Conservation (phyloP, 495 filamentous ascomycete genomes). For the Penicillium crystallinum region DNA sequence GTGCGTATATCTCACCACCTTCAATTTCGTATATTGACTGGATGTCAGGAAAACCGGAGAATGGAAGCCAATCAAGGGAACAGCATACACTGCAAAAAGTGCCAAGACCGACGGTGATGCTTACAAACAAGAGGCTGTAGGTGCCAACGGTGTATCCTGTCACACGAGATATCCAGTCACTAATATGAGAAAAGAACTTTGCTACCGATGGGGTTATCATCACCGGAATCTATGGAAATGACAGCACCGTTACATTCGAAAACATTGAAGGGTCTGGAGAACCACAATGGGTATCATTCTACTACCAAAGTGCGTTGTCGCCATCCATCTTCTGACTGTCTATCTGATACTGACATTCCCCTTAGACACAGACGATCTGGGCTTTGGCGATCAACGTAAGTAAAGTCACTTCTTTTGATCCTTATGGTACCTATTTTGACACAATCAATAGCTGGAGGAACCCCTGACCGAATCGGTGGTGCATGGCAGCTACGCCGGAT, state of each 20-base stretch:
- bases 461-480: conserved; percentile 21
- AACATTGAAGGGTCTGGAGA: conserved; percentile 44
- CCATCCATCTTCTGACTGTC: not conserved
- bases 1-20: not conserved
- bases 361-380: conserved; percentile 24
- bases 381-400: conserved; percentile 26
- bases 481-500: conserved; percentile 25
- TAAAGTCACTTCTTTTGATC: not conserved
- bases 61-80: conserved; percentile 37
- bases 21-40: not conserved
- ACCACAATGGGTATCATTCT: conserved; percentile 52
- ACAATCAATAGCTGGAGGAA: conserved; percentile 17
- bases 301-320: conserved; percentile 32
- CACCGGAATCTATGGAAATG: conserved; percentile 47
- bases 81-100: conserved; percentile 33
- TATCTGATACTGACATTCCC: not conserved
- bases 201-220: conserved; percentile 37
- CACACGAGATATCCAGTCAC: not conserved
- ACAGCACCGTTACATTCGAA: conserved; percentile 46
- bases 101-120: conserved; percentile 37
- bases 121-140: conserved; percentile 41
- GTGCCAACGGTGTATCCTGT: conserved; percentile 8
- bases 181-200: conserved; percentile 31
- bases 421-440: not conserved
- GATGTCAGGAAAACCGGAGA: conserved; percentile 39